These are phyloP conservation scores for Oleoguttula mirabilis DNA, from an alignment of 495 filamentous ascomycete species.

Conservation along the genomic window DNA sequence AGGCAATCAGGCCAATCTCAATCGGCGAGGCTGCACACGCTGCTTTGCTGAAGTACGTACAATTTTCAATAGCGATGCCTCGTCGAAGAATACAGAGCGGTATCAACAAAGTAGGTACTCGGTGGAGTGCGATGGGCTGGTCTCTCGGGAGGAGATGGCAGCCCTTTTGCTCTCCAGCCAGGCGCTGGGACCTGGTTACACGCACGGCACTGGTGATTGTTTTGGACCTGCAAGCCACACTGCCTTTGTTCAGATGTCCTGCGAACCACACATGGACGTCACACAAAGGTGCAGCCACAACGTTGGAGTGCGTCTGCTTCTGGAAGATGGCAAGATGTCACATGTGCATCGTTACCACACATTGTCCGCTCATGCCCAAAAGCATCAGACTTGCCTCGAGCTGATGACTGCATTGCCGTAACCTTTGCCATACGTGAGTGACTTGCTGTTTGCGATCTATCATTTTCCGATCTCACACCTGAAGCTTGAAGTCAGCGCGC, in stretches of 20 bases:
- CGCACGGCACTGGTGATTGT: conserved; percentile 1
- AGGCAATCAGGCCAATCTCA: background rate
- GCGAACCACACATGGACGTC: conserved; percentile 10
- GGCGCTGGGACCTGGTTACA: conserved; percentile 1
- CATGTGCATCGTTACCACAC: too few relatives aligned
- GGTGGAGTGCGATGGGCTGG: background rate
- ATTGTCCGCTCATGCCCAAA: background rate
- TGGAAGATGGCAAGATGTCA: too few relatives aligned
- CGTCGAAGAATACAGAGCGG: background rate
- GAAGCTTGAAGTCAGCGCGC: background rate
- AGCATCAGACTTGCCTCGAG: background rate
- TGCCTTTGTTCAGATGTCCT: conserved; percentile 9
- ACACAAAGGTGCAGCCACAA: conserved; percentile 1
- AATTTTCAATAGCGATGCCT: conserved; percentile 1
- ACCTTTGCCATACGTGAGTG: background rate
- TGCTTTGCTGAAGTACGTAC: background rate
- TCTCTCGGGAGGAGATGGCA: background rate
- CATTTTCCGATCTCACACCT: background rate
- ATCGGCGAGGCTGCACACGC: background rate
- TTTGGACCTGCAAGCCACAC: conserved; percentile 8
- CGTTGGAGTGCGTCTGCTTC: background rate
- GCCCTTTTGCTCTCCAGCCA: background rate
- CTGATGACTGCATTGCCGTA: background rate
- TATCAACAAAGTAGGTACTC: background rate
- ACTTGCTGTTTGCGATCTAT: background rate